Evolutionary conservation across 768 basidiomycete genomes (phyloP), one percentile per base, ranked within the genome.

Genomic region (Phylloporus sp.): DNA sequence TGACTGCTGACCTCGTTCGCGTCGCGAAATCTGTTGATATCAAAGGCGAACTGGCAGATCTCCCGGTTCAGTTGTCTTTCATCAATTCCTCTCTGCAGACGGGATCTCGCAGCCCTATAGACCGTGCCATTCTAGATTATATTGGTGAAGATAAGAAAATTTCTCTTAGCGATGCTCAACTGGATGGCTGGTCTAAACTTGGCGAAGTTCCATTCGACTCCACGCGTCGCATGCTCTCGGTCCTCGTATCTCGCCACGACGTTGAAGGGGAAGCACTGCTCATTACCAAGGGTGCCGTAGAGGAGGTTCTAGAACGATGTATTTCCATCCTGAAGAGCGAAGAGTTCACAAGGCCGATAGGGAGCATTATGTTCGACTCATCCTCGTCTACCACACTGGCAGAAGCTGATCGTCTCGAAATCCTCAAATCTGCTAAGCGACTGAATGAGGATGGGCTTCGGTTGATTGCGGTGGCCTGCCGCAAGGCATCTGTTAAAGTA

Each of bases 1-100:
- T 81, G 27, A 80, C 80, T 9, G 66, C 63, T 34, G 67, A 68
- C 53, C 58, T 58, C 18, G 66, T 70, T 66, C 75, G 77, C 47
- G 70, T 49, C 65, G 73, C 54, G 46, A 68, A 54, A 60, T 69
- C 56, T 49, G 55, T 68, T 4, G 46, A 64, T 20, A 24, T 20
- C 34, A 45, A 39, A 36, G 63, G 66, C 38, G 62, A 61, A 51
- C 22, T 47, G 13, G 61, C 65, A 2, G 59, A 54, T 24, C 59
- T 66, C 38, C 68, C 63, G 5, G 49, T 59, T 35, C 52, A 66
- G 26, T 42, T 70, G 27, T 66, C 68, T 2, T 72, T 59, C 49
- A 58, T 71, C 16, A 68, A 70, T 41, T 71, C 72, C 15, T 46
- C 40, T 16, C 40, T 70, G 27, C 69, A 70, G 47, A 72, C 70